A percentile compares a stretch with the other conserved stretches of the same genome.
Evolutionary conservation across 192 early-diverging fungal genomes (phyloP).

Genomic region (Backusella circina): DNA sequence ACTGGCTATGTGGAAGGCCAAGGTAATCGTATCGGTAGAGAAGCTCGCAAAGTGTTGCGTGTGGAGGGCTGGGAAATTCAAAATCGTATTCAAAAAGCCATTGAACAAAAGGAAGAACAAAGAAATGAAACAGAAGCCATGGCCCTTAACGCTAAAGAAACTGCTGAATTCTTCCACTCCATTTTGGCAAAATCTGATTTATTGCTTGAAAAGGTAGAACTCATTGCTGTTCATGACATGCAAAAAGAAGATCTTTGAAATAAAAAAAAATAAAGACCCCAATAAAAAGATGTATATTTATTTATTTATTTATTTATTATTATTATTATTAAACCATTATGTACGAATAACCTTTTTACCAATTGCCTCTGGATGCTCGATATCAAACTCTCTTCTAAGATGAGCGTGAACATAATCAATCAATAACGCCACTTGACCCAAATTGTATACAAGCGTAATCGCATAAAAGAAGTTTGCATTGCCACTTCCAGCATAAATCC

Average conservation of each 20-base stretch:
- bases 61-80: slow-evolving; percentile 71
- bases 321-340: too few relatives aligned
- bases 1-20: slow-evolving; percentile 55
- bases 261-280: not conserved
- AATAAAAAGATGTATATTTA: not conserved
- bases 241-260: not conserved
- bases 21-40: slow-evolving; percentile 60
- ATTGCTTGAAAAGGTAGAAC: slow-evolving; percentile 14
- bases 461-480: slow-evolving; percentile 99
- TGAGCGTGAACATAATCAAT: slow-evolving; percentile 82
- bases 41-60: slow-evolving; percentile 61
- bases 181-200: not conserved
- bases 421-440: slow-evolving; percentile 82
- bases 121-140: slow-evolving; percentile 55
- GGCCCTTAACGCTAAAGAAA: slow-evolving; percentile 15
- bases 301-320: not conserved
- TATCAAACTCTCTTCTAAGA: slow-evolving; percentile 78
- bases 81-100: slow-evolving; percentile 65
- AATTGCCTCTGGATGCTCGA: slow-evolving; percentile 50
- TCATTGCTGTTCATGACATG: not conserved
- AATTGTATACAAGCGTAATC: slow-evolving; percentile 87
- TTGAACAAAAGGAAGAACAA: slow-evolving; percentile 66
- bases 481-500: slow-evolving; percentile 94
- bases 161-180: not conserved
- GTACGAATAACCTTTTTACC: slow-evolving; percentile 44